Percentiles rank a stretch among this genome's conserved stretches.
These are phyloP conservation scores for Eucalyptus urophylla DNA, from an alignment of 345 rosid genomes.

Conservation along the genomic window DNA sequence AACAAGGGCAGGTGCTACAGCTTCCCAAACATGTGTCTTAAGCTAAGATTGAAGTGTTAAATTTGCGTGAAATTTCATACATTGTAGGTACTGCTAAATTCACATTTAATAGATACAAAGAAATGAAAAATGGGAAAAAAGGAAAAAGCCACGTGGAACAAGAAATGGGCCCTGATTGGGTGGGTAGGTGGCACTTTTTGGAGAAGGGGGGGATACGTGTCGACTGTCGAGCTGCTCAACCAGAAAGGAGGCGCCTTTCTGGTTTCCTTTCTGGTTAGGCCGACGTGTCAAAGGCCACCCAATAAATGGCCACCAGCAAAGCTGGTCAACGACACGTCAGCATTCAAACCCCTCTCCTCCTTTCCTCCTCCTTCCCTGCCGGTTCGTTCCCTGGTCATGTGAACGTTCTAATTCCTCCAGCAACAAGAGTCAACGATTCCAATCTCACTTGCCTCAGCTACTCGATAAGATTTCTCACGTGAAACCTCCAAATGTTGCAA, in stretches of 20 bases:
- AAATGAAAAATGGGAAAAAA: not conserved
- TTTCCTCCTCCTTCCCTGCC: not conserved
- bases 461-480: not conserved
- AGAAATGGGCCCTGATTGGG: not conserved
- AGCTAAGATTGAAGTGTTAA: not conserved
- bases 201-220: not conserved
- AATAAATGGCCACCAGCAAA: slow-evolving; percentile 9
- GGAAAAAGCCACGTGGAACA: not conserved
- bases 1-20: not conserved
- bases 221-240: not conserved
- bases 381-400: not conserved
- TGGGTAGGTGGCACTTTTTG: not conserved
- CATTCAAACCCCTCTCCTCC: not conserved
- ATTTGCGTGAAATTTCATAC: fast-evolving
- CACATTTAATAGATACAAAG: not conserved
- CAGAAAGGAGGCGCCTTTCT: not conserved
- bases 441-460: not conserved
- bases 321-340: not conserved
- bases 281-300: slow-evolving; percentile 17
- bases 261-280: not conserved
- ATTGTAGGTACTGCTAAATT: not conserved
- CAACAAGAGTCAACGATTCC: not conserved
- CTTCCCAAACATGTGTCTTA: not conserved
- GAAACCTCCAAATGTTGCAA: not conserved
- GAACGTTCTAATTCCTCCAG: not conserved